Base-by-base conservation (phyloP, 306 rosid genomes). In the Dryas octopetala region DNA sequence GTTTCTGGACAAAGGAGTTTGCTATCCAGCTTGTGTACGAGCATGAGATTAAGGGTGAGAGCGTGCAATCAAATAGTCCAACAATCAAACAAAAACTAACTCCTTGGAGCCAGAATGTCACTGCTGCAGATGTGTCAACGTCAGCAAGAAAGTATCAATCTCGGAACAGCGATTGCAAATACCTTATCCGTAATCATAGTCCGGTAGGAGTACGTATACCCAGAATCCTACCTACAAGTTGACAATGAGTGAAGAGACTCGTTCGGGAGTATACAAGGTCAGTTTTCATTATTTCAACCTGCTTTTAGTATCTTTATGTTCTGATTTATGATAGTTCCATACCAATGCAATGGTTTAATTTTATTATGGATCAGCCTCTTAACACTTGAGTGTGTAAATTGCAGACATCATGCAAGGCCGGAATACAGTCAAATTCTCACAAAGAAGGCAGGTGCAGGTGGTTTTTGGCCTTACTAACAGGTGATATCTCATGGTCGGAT, bases 351-450 rank as follows among this genome's bases (percentile, higher is more conserved):
- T 54, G 75, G 43, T 55, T 17, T 6, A 7, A n/a, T 65, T 66
- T 50, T 1, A 50, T 23, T 70, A 7, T 7, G 28, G 7, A 26
- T 7, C 51, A 9, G n/a, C 8, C 52, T 53, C 40, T 54, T 12
- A 71, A 71, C 54, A 43, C 48, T 43, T 12, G 53, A 61, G 32
- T 32, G 45, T 71, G 52, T 54, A 12, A 66, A 78, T 9, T 88
- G 88, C 93, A 91, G 98, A 90, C 98, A 55, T 90, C 96, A 72
- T 87, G 23, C 19, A 72, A 88, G 93, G 74, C 95, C 96, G n/a
- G 95, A 94, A 65, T 91, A 91, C 85, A 90, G 88, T 80, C 93
- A 90, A 82, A 67, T 94, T n/a, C 89, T 91, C 51, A 90, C 88
- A 41, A 90, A 91, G 89, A 91, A 88, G 86, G 82, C 90, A 2